Base-by-base conservation (phyloP, 2,329 filamentous ascomycete genomes). In the Epichloe glyceriae region DNA sequence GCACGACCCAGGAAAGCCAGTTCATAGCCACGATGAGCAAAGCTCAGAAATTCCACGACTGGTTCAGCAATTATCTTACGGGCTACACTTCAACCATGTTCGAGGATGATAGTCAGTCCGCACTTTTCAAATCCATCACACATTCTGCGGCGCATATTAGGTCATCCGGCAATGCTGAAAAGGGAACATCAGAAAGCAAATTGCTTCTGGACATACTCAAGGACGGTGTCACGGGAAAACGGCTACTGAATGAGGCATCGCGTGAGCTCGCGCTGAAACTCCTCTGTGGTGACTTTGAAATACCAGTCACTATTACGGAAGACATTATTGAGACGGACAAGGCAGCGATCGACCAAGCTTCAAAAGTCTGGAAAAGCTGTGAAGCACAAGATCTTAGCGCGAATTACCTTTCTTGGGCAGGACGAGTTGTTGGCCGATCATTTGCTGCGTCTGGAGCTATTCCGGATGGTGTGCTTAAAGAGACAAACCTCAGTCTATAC, bases 1-100 rank as follows among this genome's bases (percentile, higher is more conserved):
- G 82, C 59, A 91, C 85, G 4, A 91, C 87, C 0, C 88, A 95
- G 59, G 87, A 94, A 62, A 88, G 78, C 53, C 87, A 95, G 58
- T 86, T 91, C 63, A 78, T 78, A 56, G 77, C 78, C 5, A 95
- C 88, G 0, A 81, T 89, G 71, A 79, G 73, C 53, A 91, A 85
- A 60, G 85, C 88, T 6, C 76, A 83, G 54, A 69, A 66, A 1
- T 97, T 98, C 58, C 83, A 90, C 58, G 64, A 70, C 11, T 97
- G 90, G 89, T 79, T 97, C 47, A 76, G 78, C 8, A 70, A 76
- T 45, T 89, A 85, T 57, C 71, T 96, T 4, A 69, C 76, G 15
- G 65, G 70, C 0, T 91, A 86, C 55, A 67, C 73, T 7, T 82
- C 80, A 2, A 62, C 73, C 1, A 62, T 58, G 47, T 82, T 80